Evolutionary conservation across 139 green algal genomes (phyloP), one percentile per base, ranked within the genome.

Genomic region (Raphidocelis subcapitata): DNA sequence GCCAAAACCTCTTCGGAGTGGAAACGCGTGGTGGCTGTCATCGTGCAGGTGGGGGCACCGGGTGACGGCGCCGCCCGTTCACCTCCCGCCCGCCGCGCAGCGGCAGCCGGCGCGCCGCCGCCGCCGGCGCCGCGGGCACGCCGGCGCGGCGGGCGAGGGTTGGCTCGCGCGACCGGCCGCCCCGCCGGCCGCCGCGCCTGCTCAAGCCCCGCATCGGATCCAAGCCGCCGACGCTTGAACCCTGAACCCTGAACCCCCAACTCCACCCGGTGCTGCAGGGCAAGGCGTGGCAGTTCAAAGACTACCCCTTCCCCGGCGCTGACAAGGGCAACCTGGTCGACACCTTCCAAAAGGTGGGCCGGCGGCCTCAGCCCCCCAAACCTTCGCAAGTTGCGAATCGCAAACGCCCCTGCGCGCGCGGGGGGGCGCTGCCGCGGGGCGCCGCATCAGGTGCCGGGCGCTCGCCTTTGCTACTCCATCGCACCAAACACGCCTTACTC

Each of bases 261-360:
- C 12, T 61, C 8, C 52, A 12, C 23, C 52, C 28, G 21, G 32
- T 52, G 16, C 36, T 52, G 16, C 72, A 81, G 65, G 82, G 82
- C 24, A 77, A 74, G 65, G 81, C 85, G 55, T 89, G 84, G 84
- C 84, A 89, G 75, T 86, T 89, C 76, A 86, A 85, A 74, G 83
- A 83, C 57, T 88, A 71, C 60, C 79, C 79, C 21, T 80, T 76
- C 73, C 83, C 82, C 75, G 82, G 84, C 10, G 80, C 76, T 23
- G 73, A 66, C 46, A 72, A 82, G 32, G 84, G 84, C 3, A 81
- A 89, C 26, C 35, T 89, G 56, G 47, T 79, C 26, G 84, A 89
- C 32, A 80, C 79, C 29, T 83, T 89, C 56, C 52, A 5, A 16
- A 55, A 70, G 8, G 23, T 77, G 24, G 47, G 68, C 8, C 8